Evolutionary conservation across 2,329 filamentous ascomycete genomes (phyloP), one percentile per base, ranked within the genome.

Genomic region (Penicillium palitans): DNA sequence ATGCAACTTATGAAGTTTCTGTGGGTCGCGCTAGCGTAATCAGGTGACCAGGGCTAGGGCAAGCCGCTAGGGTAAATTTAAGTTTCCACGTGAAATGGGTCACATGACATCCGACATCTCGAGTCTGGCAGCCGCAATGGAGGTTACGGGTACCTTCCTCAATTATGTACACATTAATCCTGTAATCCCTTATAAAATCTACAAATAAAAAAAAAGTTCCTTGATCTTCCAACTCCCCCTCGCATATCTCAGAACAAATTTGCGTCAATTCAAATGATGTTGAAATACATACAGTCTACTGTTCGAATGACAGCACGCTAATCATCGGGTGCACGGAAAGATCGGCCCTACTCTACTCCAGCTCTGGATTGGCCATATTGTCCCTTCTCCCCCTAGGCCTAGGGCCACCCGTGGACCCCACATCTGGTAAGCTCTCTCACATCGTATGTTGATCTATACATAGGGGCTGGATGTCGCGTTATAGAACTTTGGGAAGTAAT

Each of bases 21-120:
- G 72, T 75, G 72, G 72, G 67, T 66, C 69, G 62, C 72, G 66
- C 69, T 73, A 74, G 65, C 60, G 58, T 56, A 57, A 55, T 56
- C 66, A 67, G 49, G 66, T 68, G 66, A 68, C 31, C 50, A 66
- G 64, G 64, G 66, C 45, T 66, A 66, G 64, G 62, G 55, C 40
- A 46, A 29, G 5, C 9, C 5, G 4, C 5, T 56, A 58, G 48
- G 52, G 47, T 33, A 59, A 0, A 15, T 8, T 5, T 8, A 33
- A 0, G 1, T 0, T 13, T 6, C 8, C 53, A 41, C 13, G 39
- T 50, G 35, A 37, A 2, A 10, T 2, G 6, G 24, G 9, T 54
- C 57, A 59, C 24, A 35, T 47, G 51, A 54, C 25, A 53, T 9
- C 2, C 0, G 17, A 6, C 9, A 13, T 25, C 2, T 35, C 12